phyloP scores from a whole-genome alignment of 2,329 filamentous ascomycete genomes.

The Nigrograna mackinnonii region DNA sequence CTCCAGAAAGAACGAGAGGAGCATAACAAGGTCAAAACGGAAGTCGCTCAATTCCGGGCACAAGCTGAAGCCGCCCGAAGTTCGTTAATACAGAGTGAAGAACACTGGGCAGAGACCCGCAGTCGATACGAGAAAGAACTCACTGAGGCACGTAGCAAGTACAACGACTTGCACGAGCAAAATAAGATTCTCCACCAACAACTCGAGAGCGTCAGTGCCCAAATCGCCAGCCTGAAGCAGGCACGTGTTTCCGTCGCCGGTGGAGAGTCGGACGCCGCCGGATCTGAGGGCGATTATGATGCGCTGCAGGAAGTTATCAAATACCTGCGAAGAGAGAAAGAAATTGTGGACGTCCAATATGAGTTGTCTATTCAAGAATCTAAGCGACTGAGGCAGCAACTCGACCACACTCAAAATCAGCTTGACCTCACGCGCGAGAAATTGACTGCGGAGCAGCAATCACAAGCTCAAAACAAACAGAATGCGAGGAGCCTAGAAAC shows the following conservation, averaged over 20 bases:
- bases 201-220: conserved; percentile 77
- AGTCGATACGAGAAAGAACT: conserved; percentile 84
- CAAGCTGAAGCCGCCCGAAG: conserved; percentile 86
- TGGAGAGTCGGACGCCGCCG: conserved; percentile 54
- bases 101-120: conserved; percentile 84
- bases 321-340: conserved; percentile 92
- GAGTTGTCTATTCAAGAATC: conserved; percentile 86
- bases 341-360: conserved; percentile 95
- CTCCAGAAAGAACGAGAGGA: conserved; percentile 79
- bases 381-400: conserved; percentile 86
- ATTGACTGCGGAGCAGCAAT: conserved; percentile 83
- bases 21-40: conserved; percentile 78
- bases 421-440: conserved; percentile 88
- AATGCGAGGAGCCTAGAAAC: conserved; percentile 82
- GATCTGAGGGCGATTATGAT: conserved; percentile 65
- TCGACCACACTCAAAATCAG: conserved; percentile 83
- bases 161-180: conserved; percentile 84
- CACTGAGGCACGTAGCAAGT: conserved; percentile 73
- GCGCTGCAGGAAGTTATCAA: conserved; percentile 88
- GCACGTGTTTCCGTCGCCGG: conserved; percentile 62
- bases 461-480: conserved; percentile 73
- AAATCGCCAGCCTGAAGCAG: conserved; percentile 80
- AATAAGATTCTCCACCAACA: conserved; percentile 91
- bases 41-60: conserved; percentile 73
- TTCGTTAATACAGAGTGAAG: conserved; percentile 76